Conservation (phyloP, 495 filamentous ascomycete genomes). For the Lindgomyces ingoldianus region DNA sequence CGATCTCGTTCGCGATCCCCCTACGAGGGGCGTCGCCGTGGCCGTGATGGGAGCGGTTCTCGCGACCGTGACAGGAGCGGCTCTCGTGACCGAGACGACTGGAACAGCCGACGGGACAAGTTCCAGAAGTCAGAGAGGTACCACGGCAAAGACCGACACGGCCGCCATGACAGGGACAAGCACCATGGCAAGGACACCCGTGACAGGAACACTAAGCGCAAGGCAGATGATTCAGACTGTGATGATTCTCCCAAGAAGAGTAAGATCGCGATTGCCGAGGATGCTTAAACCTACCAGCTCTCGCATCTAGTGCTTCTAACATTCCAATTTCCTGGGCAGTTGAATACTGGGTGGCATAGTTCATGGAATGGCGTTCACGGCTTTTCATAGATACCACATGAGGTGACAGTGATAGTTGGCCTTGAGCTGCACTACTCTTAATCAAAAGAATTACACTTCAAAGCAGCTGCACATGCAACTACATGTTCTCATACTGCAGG, state of each 20-base stretch:
- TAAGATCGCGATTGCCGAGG: conserved; percentile 25
- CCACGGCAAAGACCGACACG: neutral
- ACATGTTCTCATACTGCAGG: too few species aligned
- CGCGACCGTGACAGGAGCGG: too few species aligned
- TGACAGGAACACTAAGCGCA: conserved; percentile 7
- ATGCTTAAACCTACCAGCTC: too few species aligned
- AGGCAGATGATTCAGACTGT: conserved; percentile 11
- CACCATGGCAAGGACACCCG: neutral
- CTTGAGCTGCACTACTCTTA: too few species aligned
- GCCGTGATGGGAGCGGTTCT: conserved; percentile 29
- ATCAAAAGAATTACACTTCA: too few species aligned
- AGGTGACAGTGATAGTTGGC: too few species aligned
- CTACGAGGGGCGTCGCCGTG: conserved; percentile 20
- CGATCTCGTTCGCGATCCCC: conserved; percentile 33
- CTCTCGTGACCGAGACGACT: conserved; percentile 25
- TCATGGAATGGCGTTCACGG: too few species aligned
- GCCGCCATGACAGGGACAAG: neutral
- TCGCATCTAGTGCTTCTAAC: too few species aligned
- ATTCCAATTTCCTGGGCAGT: too few species aligned
- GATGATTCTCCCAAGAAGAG: conserved; percentile 7
- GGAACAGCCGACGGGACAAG: conserved; percentile 27
- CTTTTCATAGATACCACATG: too few species aligned
- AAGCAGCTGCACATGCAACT: too few species aligned
- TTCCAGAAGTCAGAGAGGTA: conserved; percentile 20
- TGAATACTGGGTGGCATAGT: too few species aligned